Evolutionary conservation across 164 flowering plant species (phyloP), one percentile per base, ranked within the genome.

Genomic region (Echeveria elegans): DNA sequence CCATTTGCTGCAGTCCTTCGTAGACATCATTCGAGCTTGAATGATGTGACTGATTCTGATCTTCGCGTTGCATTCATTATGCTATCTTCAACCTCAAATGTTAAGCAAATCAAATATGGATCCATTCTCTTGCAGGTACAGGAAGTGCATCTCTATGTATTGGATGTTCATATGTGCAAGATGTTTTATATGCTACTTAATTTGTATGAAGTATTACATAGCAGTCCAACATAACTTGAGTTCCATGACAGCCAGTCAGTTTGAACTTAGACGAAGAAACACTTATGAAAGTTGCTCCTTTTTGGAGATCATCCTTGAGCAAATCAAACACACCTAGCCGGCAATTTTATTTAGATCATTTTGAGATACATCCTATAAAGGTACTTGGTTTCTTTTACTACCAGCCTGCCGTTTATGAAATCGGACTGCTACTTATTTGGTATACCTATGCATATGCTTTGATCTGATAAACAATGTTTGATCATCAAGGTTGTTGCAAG

Each of bases 341-440:
- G 66, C 89, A 83, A 69, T 90, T 76, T 75, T 90, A 94, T 72
- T 90, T 94, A 73, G 90, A 88, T 70, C 92, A 88, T 80, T 94
- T 94, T 84, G 98, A 94, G 81, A 84, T 94, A 72, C 98, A 88
- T 70, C 98, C 98, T 29, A 75, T 94, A 74, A 94, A 86, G 97
- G 98, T 90, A 72, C 66, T 68, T 68, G 38, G 38, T 19, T 38
- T 45, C 53, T 65, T 29, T 15, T 31, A 14, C 5, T 45, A 11
- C 16, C 36, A 16, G 53, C 50, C 15, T 45, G n/a, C 15, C 29
- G 2, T n/a, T 37, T 47, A 63, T 63, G 9, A 28, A 12, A 32
- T 63, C n/a, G 26, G 1, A 34, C 45, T 23, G 19, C 16, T 37
- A 16, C 31, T 34, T 34, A 34, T 34, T 34, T 7, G 37, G 37